A percentile compares a stretch with the other conserved stretches of the same genome.
phyloP scores from a whole-genome alignment of 495 filamentous ascomycete genomes.

The Aspergillus incahuasiensis region DNA sequence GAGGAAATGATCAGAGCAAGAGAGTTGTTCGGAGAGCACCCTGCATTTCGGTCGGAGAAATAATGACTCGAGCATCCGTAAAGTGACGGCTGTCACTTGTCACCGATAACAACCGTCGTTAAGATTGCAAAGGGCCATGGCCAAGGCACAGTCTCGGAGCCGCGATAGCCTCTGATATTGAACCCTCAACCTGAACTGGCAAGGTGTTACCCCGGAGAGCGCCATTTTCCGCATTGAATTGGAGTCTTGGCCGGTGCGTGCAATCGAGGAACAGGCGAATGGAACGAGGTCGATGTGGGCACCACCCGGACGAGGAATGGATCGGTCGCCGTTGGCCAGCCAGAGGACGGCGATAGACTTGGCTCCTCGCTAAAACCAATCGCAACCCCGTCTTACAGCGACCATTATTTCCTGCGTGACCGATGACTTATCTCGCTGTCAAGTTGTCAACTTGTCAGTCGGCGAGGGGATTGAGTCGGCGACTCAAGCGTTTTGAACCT shows the following conservation, averaged over 20 bases:
- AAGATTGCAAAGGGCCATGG: constrained; percentile 10
- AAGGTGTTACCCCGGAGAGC: constrained; percentile 5
- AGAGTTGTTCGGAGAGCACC: neutral
- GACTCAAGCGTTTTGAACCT: neutral
- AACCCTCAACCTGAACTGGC: neutral
- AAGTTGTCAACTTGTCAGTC: no score
- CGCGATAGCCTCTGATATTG: constrained; percentile 12
- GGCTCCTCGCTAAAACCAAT: neutral
- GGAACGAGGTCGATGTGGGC: neutral
- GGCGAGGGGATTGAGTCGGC: neutral
- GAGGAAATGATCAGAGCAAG: neutral
- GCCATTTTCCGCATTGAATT: constrained; percentile 11
- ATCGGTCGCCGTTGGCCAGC: constrained; percentile 3
- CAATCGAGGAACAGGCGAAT: constrained; percentile 2
- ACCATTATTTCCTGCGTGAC: neutral
- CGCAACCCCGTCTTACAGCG: neutral
- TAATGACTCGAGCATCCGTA: constrained; percentile 5
- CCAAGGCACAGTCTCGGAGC: neutral
- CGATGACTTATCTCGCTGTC: neutral
- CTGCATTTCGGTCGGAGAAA: constrained; percentile 2
- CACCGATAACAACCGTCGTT: neutral
- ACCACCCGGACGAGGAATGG: neutral
- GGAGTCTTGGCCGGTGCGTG: neutral
- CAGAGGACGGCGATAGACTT: constrained; percentile 6
- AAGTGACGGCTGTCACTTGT: neutral